These are phyloP conservation scores for Ophiobolus disseminans DNA, from an alignment of 2,329 filamentous ascomycete species.

Conservation along the genomic window DNA sequence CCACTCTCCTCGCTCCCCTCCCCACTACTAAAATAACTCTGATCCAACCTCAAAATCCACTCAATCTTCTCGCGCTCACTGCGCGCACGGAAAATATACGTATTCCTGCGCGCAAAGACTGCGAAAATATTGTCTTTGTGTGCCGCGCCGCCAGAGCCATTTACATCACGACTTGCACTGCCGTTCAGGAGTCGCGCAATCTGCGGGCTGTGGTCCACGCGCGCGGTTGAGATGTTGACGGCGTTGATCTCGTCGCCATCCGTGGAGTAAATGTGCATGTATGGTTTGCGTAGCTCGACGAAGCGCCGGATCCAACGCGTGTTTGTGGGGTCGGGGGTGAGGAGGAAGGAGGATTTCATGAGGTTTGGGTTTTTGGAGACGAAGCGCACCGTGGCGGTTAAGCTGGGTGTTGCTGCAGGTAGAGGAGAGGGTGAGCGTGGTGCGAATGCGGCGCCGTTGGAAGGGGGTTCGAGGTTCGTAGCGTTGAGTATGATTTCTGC, in stretches of 20 bases:
- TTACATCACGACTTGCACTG: slow-evolving; percentile 5
- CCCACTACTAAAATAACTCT: slow-evolving; percentile 68
- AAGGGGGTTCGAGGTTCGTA: slow-evolving; percentile 70
- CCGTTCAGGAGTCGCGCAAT: slow-evolving; percentile 73
- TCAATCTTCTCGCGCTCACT: slow-evolving; percentile 93
- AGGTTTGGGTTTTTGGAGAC: slow-evolving; percentile 76
- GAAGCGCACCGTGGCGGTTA: slow-evolving; percentile 77
- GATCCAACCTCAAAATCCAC: slow-evolving; percentile 95
- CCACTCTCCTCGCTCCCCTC: slow-evolving; percentile 26
- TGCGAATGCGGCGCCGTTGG: slow-evolving; percentile 62
- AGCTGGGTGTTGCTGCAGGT: slow-evolving; percentile 61
- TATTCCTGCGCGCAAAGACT: slow-evolving; percentile 92
- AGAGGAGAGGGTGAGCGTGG: slow-evolving; percentile 46
- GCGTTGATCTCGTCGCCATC: slow-evolving; percentile 91
- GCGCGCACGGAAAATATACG: slow-evolving; percentile 89
- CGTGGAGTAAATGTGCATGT: slow-evolving; percentile 86
- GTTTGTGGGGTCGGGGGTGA: slow-evolving; percentile 82
- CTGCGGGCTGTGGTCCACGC: slow-evolving; percentile 91
- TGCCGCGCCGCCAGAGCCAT: slow-evolving; percentile 4
- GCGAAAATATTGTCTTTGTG: slow-evolving; percentile 77
- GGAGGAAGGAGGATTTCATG: slow-evolving; percentile 85
- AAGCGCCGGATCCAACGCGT: slow-evolving; percentile 91
- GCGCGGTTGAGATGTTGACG: slow-evolving; percentile 84
- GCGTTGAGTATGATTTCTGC: slow-evolving; percentile 56
- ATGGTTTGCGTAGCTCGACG: slow-evolving; percentile 88